These are phyloP conservation scores for Puccinia coronata DNA, from an alignment of 1,284 basidiomycete species.

Conservation along the genomic window DNA sequence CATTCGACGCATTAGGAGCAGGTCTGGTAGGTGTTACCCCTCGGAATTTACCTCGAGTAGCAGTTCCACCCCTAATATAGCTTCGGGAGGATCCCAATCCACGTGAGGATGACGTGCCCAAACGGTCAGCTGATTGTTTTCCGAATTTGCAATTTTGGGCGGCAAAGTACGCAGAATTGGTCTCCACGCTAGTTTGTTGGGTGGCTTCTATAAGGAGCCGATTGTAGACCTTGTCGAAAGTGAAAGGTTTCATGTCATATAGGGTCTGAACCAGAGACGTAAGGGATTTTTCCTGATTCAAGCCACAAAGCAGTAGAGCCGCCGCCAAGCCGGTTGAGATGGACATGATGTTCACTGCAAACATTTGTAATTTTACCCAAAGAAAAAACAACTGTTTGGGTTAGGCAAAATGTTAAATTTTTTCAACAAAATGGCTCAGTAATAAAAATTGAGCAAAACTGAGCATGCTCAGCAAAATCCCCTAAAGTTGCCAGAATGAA, in stretches of 20 bases:
- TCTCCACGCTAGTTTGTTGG: background rate
- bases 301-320: background rate
- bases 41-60: background rate
- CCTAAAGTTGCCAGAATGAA: too few species aligned
- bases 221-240: conserved; percentile 8
- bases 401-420: too few species aligned
- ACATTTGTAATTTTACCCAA: too few species aligned
- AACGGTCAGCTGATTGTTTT: background rate
- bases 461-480: too few species aligned
- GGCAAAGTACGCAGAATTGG: background rate
- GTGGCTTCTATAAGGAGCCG: background rate
- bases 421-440: too few species aligned
- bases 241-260: background rate
- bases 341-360: too few species aligned
- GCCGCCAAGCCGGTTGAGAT: background rate
- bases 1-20: background rate
- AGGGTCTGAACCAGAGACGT: background rate
- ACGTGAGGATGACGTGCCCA: too few species aligned
- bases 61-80: background rate
- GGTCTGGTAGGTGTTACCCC: too few species aligned
- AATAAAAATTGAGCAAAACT: too few species aligned
- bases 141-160: background rate
- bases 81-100: too few species aligned
- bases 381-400: too few species aligned
- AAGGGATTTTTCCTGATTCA: background rate